Conservation (phyloP, 2,329 filamentous ascomycete species). For the Fusarium mexicanum region DNA sequence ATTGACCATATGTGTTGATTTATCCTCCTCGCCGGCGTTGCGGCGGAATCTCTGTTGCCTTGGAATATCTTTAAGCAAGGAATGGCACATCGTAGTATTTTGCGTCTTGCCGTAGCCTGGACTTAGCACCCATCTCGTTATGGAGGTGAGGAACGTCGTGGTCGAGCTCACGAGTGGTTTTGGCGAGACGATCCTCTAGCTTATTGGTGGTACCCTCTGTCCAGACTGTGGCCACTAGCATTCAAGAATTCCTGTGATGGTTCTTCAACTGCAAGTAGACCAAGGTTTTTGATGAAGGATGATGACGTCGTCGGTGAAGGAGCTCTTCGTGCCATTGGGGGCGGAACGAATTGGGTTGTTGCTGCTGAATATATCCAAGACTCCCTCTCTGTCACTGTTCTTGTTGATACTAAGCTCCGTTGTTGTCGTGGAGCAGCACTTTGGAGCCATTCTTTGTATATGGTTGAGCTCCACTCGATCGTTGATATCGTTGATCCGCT, state of each 20-base stretch:
- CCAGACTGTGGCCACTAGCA: too few relatives aligned
- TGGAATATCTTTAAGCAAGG: neutral
- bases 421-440: neutral
- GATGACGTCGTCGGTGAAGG: neutral
- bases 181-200: neutral
- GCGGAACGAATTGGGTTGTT: neutral
- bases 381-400: neutral
- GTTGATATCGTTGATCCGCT: neutral
- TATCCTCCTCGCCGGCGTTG: rapidly evolving
- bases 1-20: neutral
- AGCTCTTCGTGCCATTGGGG: neutral
- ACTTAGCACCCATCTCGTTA: rapidly evolving
- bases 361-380: neutral
- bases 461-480: neutral
- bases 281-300: neutral
- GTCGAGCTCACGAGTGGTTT: neutral
- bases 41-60: rapidly evolving
- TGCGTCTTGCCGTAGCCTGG: neutral
- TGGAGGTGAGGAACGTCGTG: neutral
- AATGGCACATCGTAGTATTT: rapidly evolving
- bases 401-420: neutral
- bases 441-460: neutral
- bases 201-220: neutral
- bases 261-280: too few relatives aligned
- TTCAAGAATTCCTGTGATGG: too few relatives aligned